Percentiles rank a stretch among this genome's conserved stretches.
phyloP scores from a whole-genome alignment of 495 filamentous ascomycete species.

The Penicillium verhagenii region DNA sequence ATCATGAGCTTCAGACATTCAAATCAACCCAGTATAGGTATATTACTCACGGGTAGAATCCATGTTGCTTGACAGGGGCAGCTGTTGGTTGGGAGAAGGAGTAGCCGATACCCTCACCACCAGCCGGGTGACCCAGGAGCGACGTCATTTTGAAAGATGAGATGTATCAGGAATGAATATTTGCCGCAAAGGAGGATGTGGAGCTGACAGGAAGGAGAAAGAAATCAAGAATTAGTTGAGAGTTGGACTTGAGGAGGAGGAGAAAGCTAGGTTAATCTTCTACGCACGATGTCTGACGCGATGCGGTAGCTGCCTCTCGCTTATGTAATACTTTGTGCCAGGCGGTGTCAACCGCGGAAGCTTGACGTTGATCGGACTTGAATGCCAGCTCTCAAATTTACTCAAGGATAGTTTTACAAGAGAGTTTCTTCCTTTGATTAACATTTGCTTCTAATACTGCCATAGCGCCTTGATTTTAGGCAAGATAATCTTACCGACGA shows the following conservation, averaged over 20 bases:
- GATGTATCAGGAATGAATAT: not conserved
- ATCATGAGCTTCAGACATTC: not conserved
- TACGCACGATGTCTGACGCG: constrained; percentile 41
- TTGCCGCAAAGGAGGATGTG: not conserved
- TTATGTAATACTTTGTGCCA: constrained; percentile 34
- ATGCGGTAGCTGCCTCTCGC: constrained; percentile 41
- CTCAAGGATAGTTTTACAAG: not conserved
- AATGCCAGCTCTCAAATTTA: not conserved
- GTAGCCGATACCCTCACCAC: constrained; percentile 51
- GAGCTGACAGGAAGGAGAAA: not conserved
- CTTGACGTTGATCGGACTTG: not conserved
- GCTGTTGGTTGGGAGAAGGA: constrained; percentile 57
- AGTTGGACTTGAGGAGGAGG: constrained; percentile 2
- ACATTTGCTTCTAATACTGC: not conserved
- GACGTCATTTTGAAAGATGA: constrained; percentile 44
- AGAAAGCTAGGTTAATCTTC: constrained; percentile 13
- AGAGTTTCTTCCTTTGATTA: not conserved
- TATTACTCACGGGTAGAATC: constrained; percentile 81
- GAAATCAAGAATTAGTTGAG: constrained; percentile 6
- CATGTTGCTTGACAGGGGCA: constrained; percentile 63
- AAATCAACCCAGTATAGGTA: not conserved
- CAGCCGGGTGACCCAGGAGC: constrained; percentile 42
- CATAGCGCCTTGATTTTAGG: not conserved
- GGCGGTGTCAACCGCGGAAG: not conserved
- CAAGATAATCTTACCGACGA: not conserved